Base-by-base conservation (phyloP, 495 filamentous ascomycete genomes). In the Penicillium coffeae region DNA sequence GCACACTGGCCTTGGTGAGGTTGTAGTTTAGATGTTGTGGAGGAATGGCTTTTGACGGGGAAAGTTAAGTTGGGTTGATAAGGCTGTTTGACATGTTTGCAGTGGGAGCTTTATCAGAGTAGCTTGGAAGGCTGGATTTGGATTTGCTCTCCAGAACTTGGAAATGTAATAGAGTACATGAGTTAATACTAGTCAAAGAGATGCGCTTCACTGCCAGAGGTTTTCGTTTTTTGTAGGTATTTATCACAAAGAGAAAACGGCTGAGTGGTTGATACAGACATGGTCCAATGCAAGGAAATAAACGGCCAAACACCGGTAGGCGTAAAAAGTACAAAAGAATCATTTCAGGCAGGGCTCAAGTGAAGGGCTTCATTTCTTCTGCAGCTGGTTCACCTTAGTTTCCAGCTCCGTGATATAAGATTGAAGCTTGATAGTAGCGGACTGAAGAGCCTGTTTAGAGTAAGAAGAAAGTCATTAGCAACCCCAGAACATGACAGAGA, bases 351-450 rank as follows among this genome's bases (percentile, higher is more conserved):
- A 16, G 25, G 20, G 14, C 2, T 15, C 13, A 18, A n/a, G 18
- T 8, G n/a, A n/a, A 30, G 25, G 10, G 25, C 32, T 45, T 58
- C 51, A 71, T 57, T 83, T 85, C 71, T 83, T 85, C 59, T 76
- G 73, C 57, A 85, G 60, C 50, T 79, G 69, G 54, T 88, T 84
- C 53, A 96, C 75, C 69, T 87, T 90, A 48, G 88, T 77, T 72
- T 98, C 93, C 36, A 98, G 72, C 32, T 81, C 80, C 43, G 77
- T 76, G 40, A 96, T 81, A 59, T 96, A 95, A 22, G 76, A 76
- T 68, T 91, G 88, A 60, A 96, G 79, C 63, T 87, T 82, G 56
- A 90, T 83, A 33, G 94, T 90, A 43, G 92, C 87, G 38, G 80
- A 75, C 79, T 96, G 93, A 45, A 98, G 77, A 54, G 87, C 82